These are phyloP conservation scores for Xylaria curta DNA, from an alignment of 495 filamentous ascomycete species.

Conservation along the genomic window DNA sequence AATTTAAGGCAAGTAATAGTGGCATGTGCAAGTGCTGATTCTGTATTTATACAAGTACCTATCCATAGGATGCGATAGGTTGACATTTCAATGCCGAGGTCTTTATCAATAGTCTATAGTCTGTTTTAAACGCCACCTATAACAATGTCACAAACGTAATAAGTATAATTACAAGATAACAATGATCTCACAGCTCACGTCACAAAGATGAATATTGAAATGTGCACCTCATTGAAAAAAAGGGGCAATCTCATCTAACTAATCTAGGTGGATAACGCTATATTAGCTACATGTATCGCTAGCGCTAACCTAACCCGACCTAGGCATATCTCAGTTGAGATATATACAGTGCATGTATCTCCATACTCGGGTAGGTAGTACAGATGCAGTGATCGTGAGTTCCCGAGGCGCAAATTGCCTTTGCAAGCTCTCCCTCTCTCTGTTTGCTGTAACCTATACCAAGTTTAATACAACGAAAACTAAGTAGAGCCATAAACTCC, in stretches of 20 bases:
- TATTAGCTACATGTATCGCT: not conserved
- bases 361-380: not conserved
- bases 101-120: not conserved
- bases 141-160: not conserved
- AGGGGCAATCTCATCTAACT: conserved; percentile 21
- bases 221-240: not conserved
- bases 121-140: not conserved
- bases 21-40: not conserved
- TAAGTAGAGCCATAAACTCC: not conserved
- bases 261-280: conserved; percentile 8
- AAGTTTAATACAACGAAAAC: not conserved
- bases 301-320: not conserved
- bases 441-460: not conserved
- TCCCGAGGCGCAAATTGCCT: not conserved
- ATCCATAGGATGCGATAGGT: no score
- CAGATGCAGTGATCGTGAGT: not conserved
- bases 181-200: not conserved
- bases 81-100: not conserved
- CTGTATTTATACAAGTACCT: no score
- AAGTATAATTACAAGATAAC: not conserved
- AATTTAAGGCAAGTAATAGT: not conserved
- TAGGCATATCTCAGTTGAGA: not conserved
- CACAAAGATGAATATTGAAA: not conserved
- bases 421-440: not conserved
- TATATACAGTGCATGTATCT: not conserved